Evolutionary conservation across 345 rosid species (phyloP).

Genomic region (Trapa incisa): DNA sequence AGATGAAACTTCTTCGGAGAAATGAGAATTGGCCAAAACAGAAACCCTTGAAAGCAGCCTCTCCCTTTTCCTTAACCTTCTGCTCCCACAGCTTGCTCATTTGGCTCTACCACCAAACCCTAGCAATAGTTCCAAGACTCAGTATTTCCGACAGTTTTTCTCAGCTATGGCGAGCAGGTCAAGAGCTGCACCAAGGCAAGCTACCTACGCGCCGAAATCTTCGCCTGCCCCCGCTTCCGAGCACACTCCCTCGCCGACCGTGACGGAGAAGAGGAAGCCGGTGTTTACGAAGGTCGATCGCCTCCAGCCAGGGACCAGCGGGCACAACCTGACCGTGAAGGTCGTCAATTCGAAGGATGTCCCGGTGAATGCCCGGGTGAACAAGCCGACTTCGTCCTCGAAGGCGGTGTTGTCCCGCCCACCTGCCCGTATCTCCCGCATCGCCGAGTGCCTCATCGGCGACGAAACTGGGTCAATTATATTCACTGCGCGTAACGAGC

Average conservation of each 20-base stretch:
- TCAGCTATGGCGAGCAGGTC: conserved; percentile 1
- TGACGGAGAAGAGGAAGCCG: conserved; percentile 48
- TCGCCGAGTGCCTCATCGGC: conserved; percentile 65
- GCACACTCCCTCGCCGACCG: not conserved
- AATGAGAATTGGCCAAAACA: not conserved
- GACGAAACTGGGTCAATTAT: conserved; percentile 60
- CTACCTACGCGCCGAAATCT: not conserved
- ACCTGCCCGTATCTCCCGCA: conserved; percentile 34
- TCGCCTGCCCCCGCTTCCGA: not conserved
- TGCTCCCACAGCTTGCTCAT: not conserved
- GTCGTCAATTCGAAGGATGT: conserved; percentile 41
- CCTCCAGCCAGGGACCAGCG: conserved; percentile 51
- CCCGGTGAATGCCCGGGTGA: conserved; percentile 22
- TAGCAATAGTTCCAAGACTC: not conserved
- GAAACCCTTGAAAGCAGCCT: not conserved
- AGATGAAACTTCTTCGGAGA: not conserved
- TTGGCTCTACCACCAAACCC: not conserved
- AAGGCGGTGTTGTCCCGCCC: conserved; percentile 23
- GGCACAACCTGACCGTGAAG: conserved; percentile 50
- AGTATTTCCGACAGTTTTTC: not conserved
- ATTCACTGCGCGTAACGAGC: conserved; percentile 69
- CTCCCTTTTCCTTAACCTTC: not conserved
- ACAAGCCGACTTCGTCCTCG: conserved; percentile 1
- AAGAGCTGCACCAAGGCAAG: conserved; percentile 1
- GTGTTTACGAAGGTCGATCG: conserved; percentile 55